Percentiles rank a stretch among this genome's conserved stretches.
These are phyloP conservation scores for Hortiboletus flavorubellus DNA, from an alignment of 768 basidiomycete species.

Conservation along the genomic window DNA sequence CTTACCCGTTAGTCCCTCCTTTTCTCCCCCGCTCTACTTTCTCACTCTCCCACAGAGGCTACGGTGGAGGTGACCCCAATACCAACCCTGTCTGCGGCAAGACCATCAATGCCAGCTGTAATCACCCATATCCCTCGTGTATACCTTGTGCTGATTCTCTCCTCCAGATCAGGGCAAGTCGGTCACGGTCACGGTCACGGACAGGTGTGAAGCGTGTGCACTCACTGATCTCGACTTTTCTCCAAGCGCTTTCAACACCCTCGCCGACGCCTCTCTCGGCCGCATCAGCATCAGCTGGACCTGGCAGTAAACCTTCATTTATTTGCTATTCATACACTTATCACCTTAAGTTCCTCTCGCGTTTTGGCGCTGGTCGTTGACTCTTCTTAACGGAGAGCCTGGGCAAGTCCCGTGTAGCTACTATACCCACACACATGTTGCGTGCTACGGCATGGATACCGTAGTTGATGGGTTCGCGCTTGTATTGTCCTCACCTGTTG, in stretches of 20 bases:
- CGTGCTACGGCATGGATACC: conserved; percentile 24
- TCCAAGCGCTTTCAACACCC: conserved; percentile 48
- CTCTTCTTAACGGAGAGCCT: conserved; percentile 19
- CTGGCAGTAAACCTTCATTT: conserved; percentile 32
- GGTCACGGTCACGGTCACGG: conserved; percentile 49
- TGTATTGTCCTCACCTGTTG: conserved; percentile 8
- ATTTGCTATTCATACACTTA: conserved; percentile 26
- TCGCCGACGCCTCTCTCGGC: conserved; percentile 46
- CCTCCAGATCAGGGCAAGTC: conserved; percentile 48
- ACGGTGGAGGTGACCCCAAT: conserved; percentile 62
- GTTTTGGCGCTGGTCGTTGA: conserved; percentile 16
- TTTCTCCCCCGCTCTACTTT: background rate
- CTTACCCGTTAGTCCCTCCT: conserved; percentile 30
- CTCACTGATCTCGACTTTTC: conserved; percentile 60
- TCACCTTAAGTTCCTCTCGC: conserved; percentile 3
- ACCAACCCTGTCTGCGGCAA: conserved; percentile 67
- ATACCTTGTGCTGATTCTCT: conserved; percentile 7
- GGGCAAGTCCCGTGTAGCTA: conserved; percentile 16
- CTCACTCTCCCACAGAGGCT: conserved; percentile 41
- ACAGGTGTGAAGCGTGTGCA: conserved; percentile 60
- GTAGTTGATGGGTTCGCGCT: conserved; percentile 29
- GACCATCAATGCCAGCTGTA: conserved; percentile 46
- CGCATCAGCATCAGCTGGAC: conserved; percentile 55
- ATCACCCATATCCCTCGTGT: conserved; percentile 13
- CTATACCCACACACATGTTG: conserved; percentile 18